Percentiles rank a stretch among this genome's conserved stretches.
Evolutionary conservation across 441 rosid species (phyloP).

Genomic region (Populus hybrid): DNA sequence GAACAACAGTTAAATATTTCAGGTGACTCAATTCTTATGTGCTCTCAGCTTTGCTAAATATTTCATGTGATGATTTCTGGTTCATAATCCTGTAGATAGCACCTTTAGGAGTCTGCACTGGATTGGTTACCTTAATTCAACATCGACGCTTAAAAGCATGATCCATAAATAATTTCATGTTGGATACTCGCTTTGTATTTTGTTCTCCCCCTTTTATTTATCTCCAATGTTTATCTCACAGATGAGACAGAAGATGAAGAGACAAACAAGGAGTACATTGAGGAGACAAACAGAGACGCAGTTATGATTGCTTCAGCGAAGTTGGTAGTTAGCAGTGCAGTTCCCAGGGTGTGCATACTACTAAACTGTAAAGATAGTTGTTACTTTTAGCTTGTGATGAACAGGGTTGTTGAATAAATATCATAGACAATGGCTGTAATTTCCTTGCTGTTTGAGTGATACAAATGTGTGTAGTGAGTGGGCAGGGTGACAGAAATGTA

Average conservation of each 20-base stretch:
- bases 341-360: conserved; percentile 60
- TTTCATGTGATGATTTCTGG: neutral
- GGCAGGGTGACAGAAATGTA: neutral
- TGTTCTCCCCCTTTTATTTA: neutral
- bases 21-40: conserved; percentile 4
- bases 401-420: neutral
- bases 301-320: conserved; percentile 91
- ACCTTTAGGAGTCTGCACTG: neutral
- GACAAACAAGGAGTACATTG: conserved; percentile 76
- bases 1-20: too few species aligned
- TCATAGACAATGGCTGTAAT: conserved; percentile 1
- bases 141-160: neutral
- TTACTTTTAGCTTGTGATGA: conserved; percentile 12
- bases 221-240: conserved; percentile 23
- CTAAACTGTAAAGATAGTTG: conserved; percentile 9
- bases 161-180: neutral
- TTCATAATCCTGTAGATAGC: neutral
- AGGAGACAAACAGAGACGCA: conserved; percentile 91
- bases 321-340: conserved; percentile 64
- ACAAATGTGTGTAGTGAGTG: neutral
- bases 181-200: neutral
- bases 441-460: neutral
- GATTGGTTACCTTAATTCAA: neutral
- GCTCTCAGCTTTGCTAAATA: neutral
- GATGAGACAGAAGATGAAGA: conserved; percentile 95